phyloP scores from a whole-genome alignment of 139 green algal species.

The Raphidocelis subcapitata region DNA sequence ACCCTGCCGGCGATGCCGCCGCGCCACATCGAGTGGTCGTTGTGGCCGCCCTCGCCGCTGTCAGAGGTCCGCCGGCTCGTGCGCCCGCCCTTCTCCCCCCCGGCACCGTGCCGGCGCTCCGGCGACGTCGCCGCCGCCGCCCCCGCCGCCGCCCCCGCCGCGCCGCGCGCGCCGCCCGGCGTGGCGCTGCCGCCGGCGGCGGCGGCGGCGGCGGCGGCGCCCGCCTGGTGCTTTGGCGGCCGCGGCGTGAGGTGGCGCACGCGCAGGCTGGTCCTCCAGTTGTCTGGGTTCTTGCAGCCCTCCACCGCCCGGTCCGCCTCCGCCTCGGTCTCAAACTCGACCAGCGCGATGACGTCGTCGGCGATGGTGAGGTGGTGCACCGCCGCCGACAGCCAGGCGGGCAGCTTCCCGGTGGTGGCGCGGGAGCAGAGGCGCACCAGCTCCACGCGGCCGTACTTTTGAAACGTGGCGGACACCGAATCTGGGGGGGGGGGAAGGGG shows the following conservation, averaged over 20 bases:
- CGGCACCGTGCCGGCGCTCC: background rate
- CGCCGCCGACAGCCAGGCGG: constrained; percentile 38
- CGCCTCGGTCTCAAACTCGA: constrained; percentile 53
- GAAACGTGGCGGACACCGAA: constrained; percentile 46
- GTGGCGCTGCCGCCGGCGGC: background rate
- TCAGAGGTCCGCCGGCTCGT: background rate
- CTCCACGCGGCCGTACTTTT: constrained; percentile 38
- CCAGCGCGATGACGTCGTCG: constrained; percentile 18
- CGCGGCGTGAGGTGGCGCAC: constrained; percentile 25
- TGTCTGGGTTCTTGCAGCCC: constrained; percentile 32
- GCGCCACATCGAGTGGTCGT: background rate
- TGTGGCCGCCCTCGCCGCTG: background rate
- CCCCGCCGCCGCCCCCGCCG: constrained; percentile 1
- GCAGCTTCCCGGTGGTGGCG: constrained; percentile 46
- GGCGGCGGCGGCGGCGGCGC: background rate
- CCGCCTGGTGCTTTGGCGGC: background rate
- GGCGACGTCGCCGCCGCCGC: background rate
- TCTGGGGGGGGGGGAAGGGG: constrained; percentile 27
- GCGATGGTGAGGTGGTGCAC: constrained; percentile 9
- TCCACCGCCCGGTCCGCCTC: constrained; percentile 24
- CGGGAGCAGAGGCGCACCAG: constrained; percentile 52
- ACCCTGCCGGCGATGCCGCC: background rate
- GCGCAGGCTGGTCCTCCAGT: constrained; percentile 33
- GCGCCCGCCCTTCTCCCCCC: background rate
- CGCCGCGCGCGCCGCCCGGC: background rate